Conservation (phyloP, 371 early-diverging fungal genomes). For the Conidiobolus coronatus region DNA sequence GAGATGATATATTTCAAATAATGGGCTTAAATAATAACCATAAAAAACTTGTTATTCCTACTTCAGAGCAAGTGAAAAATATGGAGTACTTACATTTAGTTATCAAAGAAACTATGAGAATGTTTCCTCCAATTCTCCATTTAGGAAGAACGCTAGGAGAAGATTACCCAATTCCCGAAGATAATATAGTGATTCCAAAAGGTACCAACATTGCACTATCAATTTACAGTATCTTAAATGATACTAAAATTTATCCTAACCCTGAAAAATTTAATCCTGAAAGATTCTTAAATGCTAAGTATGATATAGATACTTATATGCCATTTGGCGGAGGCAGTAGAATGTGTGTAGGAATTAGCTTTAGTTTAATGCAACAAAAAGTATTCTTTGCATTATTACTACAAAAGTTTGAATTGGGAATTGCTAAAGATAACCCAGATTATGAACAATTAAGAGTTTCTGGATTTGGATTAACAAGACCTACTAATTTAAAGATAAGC, state of each 20-base stretch:
- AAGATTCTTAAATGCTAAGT: not conserved
- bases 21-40: not conserved
- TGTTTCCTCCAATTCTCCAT: not conserved
- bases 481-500: too few relatives aligned
- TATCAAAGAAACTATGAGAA: not conserved
- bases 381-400: slow-evolving; percentile 14
- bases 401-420: too few relatives aligned
- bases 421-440: too few relatives aligned
- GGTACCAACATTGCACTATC: not conserved
- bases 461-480: too few relatives aligned
- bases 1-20: not conserved
- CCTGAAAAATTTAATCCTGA: not conserved
- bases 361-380: slow-evolving; percentile 10
- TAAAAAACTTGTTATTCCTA: not conserved
- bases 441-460: too few relatives aligned
- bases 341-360: slow-evolving; percentile 13
- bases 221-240: not conserved
- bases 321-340: slow-evolving; percentile 9
- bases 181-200: not conserved
- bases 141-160: too few relatives aligned
- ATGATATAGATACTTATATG: too few relatives aligned
- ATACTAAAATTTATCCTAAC: not conserved
- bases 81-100: not conserved
- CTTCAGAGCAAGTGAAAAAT: not conserved
- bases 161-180: too few relatives aligned